Conservation (phyloP, 2,329 filamentous ascomycete genomes). For the Pyrenochaeta sp. region DNA sequence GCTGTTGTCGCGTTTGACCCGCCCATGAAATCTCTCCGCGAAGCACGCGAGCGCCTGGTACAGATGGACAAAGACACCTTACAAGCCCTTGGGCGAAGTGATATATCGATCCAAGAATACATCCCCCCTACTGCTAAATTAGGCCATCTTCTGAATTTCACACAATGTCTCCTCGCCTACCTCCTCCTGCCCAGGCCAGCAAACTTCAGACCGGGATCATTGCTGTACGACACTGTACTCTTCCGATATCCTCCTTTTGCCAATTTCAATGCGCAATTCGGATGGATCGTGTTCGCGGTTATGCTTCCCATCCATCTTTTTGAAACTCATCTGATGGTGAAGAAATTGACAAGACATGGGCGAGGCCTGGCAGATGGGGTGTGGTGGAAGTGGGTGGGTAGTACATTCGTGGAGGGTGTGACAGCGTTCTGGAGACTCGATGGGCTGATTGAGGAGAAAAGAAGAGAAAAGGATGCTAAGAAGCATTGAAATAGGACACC, state of each 20-base stretch:
- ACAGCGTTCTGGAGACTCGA: constrained; percentile 55
- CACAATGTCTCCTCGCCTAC: constrained; percentile 48
- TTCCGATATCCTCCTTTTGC: constrained; percentile 63
- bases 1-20: constrained; percentile 71
- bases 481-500: constrained; percentile 30
- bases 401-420: constrained; percentile 63
- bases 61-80: constrained; percentile 73
- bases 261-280: constrained; percentile 65
- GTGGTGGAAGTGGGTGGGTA: constrained; percentile 65
- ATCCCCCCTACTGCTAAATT: constrained; percentile 57
- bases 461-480: constrained; percentile 43
- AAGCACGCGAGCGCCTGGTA: constrained; percentile 75
- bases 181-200: constrained; percentile 36
- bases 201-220: constrained; percentile 46
- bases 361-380: constrained; percentile 57
- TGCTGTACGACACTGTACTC: constrained; percentile 55
- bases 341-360: constrained; percentile 60
- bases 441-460: constrained; percentile 34
- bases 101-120: constrained; percentile 64
- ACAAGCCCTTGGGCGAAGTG: constrained; percentile 66
- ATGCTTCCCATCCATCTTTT: constrained; percentile 70
- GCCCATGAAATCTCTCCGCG: constrained; percentile 71
- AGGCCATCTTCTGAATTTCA: constrained; percentile 63
- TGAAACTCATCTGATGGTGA: constrained; percentile 66
- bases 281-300: constrained; percentile 65